A percentile compares a stretch with the other conserved stretches of the same genome.
Evolutionary conservation across 1,284 basidiomycete genomes (phyloP).

Genomic region (Ustilago bromivora): DNA sequence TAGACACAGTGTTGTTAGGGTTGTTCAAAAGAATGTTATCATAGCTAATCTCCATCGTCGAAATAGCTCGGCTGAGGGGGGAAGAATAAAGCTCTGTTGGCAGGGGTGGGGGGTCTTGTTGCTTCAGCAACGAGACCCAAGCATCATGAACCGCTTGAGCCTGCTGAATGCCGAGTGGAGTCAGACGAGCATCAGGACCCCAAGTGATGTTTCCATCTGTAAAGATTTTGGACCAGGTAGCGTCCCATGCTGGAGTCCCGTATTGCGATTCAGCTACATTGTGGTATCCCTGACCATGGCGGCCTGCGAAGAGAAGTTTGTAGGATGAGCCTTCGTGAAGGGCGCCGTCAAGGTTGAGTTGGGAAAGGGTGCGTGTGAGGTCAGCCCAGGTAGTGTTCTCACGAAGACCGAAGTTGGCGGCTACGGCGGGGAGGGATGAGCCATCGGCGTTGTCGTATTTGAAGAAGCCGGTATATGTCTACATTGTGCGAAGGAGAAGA

Average conservation of each 20-base stretch:
- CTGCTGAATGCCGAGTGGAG: slow-evolving; percentile 47
- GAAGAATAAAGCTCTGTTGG: slow-evolving; percentile 38
- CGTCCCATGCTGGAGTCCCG: slow-evolving; percentile 46
- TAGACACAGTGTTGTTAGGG: slow-evolving; percentile 11
- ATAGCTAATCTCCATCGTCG: slow-evolving; percentile 47
- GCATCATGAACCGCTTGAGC: slow-evolving; percentile 46
- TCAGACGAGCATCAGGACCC: slow-evolving; percentile 52
- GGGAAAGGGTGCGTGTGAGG: slow-evolving; percentile 20
- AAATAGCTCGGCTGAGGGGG: slow-evolving; percentile 39
- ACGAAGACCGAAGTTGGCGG: slow-evolving; percentile 50
- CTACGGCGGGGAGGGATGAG: slow-evolving; percentile 41
- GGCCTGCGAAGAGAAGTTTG: slow-evolving; percentile 51
- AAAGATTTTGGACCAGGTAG: slow-evolving; percentile 41
- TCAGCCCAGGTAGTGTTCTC: slow-evolving; percentile 43
- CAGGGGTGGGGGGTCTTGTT: slow-evolving; percentile 32
- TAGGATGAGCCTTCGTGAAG: slow-evolving; percentile 34
- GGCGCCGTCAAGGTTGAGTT: slow-evolving; percentile 36
- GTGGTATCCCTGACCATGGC: slow-evolving; percentile 57
- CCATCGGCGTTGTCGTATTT: slow-evolving; percentile 39
- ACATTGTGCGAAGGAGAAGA: not conserved
- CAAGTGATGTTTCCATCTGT: slow-evolving; percentile 45
- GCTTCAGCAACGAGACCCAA: slow-evolving; percentile 34
- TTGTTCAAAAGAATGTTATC: slow-evolving; percentile 35
- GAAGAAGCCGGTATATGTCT: slow-evolving; percentile 50
- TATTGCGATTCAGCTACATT: slow-evolving; percentile 53